Conservation (phyloP, 257 asterid species). For the Solanum infundibuliforme region DNA sequence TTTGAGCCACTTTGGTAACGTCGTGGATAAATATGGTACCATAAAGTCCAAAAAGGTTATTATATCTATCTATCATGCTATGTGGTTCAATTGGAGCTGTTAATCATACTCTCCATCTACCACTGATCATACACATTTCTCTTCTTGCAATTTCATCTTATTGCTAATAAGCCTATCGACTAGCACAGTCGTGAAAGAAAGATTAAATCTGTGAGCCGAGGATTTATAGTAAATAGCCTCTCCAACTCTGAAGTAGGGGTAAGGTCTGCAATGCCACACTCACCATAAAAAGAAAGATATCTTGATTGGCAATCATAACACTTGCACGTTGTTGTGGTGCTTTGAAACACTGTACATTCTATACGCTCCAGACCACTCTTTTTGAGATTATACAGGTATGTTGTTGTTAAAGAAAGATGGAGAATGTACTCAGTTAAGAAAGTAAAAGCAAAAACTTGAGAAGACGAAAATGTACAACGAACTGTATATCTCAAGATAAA, state of each 20-base stretch:
- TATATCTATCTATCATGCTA: neutral
- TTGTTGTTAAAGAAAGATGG: neutral
- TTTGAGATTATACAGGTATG: neutral
- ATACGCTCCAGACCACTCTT: neutral
- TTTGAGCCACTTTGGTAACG: neutral
- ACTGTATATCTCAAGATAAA: neutral
- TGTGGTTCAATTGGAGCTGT: neutral
- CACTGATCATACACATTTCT: neutral
- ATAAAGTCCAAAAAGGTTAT: neutral
- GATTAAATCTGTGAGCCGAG: neutral
- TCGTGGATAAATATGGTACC: neutral
- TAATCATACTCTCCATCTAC: neutral
- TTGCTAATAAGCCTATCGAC: neutral
- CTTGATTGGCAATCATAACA: neutral
- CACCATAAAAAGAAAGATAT: neutral
- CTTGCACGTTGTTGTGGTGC: neutral
- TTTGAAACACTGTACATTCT: neutral
- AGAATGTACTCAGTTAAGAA: neutral
- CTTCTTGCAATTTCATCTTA: neutral
- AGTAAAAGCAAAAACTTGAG: neutral
- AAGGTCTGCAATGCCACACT: neutral
- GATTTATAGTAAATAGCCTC: neutral
- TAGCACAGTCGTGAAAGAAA: neutral
- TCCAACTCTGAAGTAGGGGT: neutral
- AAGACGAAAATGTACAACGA: slow-evolving; percentile 11